phyloP scores from a whole-genome alignment of 208 protist genomes.

The Leptomonas pyrrhocoris region DNA sequence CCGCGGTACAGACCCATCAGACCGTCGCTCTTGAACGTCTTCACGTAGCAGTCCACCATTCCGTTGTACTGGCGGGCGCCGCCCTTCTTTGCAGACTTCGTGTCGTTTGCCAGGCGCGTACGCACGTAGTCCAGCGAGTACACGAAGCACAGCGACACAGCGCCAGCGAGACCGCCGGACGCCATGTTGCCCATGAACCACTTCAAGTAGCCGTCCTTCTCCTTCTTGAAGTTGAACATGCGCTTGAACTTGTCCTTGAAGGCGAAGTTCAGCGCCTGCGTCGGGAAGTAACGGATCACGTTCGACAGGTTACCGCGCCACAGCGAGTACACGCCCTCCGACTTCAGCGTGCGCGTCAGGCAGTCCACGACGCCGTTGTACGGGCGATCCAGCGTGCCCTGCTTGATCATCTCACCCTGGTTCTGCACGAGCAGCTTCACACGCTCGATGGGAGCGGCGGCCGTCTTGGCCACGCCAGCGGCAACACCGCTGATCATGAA shows the following conservation, averaged over 20 bases:
- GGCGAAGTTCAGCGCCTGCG: slow-evolving; percentile 98
- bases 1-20: slow-evolving; percentile 95
- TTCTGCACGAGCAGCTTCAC: slow-evolving; percentile 96
- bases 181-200: slow-evolving; percentile 95
- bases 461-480: slow-evolving; percentile 91
- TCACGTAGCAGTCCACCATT: slow-evolving; percentile 93
- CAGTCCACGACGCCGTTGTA: slow-evolving; percentile 97
- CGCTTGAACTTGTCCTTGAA: slow-evolving; percentile 97
- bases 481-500: slow-evolving; percentile 85
- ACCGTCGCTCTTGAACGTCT: slow-evolving; percentile 87
- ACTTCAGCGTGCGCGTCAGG: slow-evolving; percentile 90
- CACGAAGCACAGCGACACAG: slow-evolving; percentile 94
- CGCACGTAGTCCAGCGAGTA: slow-evolving; percentile 98
- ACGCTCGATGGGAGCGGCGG: slow-evolving; percentile 95
- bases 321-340: slow-evolving; percentile 94
- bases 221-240: slow-evolving; percentile 93
- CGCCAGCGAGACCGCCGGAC: slow-evolving; percentile 97
- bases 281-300: slow-evolving; percentile 98
- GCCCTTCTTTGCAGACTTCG: slow-evolving; percentile 84
- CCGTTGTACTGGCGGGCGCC: slow-evolving; percentile 95
- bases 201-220: slow-evolving; percentile 76
- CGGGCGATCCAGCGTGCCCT: slow-evolving; percentile 67
- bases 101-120: slow-evolving; percentile 95
- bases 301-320: slow-evolving; percentile 98
- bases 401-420: slow-evolving; percentile 86